Evolutionary conservation across 228 moss, liverwort and hornwort species (phyloP), one percentile per base, ranked within the genome.

Genomic region (Sphagnum fallax): DNA sequence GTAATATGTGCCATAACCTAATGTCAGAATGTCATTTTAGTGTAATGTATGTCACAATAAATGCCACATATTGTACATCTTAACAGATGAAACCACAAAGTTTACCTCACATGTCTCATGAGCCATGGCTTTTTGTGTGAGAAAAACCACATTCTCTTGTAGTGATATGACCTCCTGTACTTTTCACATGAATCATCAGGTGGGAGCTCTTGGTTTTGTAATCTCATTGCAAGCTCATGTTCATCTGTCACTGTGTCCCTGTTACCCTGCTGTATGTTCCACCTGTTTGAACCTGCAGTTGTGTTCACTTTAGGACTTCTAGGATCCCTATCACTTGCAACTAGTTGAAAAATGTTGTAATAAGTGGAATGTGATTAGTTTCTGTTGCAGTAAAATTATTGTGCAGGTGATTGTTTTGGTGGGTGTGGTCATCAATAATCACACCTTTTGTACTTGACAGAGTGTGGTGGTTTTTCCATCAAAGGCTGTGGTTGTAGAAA

Each of bases 401-500:
- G 32, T 32, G 32, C 32, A 32, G 32, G 32, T 2, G 32, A 32
- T 32, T 32, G 32, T 2, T 32, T 32, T 32, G 32, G 32, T 32
- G 32, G 32, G 32, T 55, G 8, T 0, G 4, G 55, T 55, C 55
- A 55, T 55, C 12, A 32, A 32, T 55, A 12, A 12, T 55, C 55
- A 55, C 55, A 8, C 9, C 4, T 5, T 71, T 52, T 32, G 68
- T 47, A 63, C 5, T 49, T 62, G 77, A 77, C 89, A 97, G 93
- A 91, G 90, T 76, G 90, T 98, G 73, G 83, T 90, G 60, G 75
- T 98, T 51, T 81, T 90, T 47, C 98, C 98, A 53, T 98, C 98
- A 76, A 87, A 93, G 79, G 84, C 94, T 73, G 81, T 92, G 71
- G 91, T 80, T 51, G 90, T 98, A 16, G 98, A 98, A 74, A 93